These are phyloP conservation scores for Jackrogersella multiformis DNA, from an alignment of 495 filamentous ascomycete genomes.

Conservation along the genomic window DNA sequence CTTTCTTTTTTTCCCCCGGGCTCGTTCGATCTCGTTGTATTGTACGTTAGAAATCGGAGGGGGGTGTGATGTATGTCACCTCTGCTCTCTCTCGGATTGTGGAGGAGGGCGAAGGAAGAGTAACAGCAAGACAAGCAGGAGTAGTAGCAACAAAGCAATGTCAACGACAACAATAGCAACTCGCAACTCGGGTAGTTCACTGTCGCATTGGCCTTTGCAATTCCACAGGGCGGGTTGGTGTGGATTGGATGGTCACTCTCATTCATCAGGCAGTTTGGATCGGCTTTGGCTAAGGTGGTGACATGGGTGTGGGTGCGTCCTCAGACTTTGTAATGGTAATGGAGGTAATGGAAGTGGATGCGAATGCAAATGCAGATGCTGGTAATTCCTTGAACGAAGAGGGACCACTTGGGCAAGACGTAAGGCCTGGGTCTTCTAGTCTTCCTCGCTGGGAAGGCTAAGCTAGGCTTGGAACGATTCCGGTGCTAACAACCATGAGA, in stretches of 20 bases:
- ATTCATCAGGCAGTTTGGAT: slow-evolving; percentile 44
- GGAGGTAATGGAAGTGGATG: slow-evolving; percentile 26
- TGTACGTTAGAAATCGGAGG: slow-evolving; percentile 13
- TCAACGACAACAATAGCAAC: slow-evolving; percentile 39
- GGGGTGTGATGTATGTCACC: slow-evolving; percentile 40
- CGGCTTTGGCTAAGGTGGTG: slow-evolving; percentile 39
- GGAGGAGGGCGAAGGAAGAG: slow-evolving; percentile 20
- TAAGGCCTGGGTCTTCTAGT: slow-evolving; percentile 9
- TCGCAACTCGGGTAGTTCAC: slow-evolving; percentile 42
- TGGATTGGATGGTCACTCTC: slow-evolving; percentile 42
- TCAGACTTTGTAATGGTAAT: slow-evolving; percentile 41
- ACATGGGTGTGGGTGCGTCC: slow-evolving; percentile 41
- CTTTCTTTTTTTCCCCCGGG: slow-evolving; percentile 10
- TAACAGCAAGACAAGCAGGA: slow-evolving; percentile 16
- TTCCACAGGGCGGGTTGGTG: slow-evolving; percentile 30
- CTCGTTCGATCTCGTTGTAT: slow-evolving; percentile 21
- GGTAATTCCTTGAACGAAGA: slow-evolving; percentile 38
- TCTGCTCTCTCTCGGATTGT: slow-evolving; percentile 6
- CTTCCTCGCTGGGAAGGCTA: slow-evolving; percentile 13
- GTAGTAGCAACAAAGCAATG: slow-evolving; percentile 1
- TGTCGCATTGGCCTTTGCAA: slow-evolving; percentile 39
- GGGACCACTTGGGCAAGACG: slow-evolving; percentile 6
- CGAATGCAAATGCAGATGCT: slow-evolving; percentile 27
- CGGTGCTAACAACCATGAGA: slow-evolving; percentile 40
- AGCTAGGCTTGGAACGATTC: slow-evolving; percentile 37